Base-by-base conservation (phyloP, 768 basidiomycete genomes). In the Auricularia auricula-judae region DNA sequence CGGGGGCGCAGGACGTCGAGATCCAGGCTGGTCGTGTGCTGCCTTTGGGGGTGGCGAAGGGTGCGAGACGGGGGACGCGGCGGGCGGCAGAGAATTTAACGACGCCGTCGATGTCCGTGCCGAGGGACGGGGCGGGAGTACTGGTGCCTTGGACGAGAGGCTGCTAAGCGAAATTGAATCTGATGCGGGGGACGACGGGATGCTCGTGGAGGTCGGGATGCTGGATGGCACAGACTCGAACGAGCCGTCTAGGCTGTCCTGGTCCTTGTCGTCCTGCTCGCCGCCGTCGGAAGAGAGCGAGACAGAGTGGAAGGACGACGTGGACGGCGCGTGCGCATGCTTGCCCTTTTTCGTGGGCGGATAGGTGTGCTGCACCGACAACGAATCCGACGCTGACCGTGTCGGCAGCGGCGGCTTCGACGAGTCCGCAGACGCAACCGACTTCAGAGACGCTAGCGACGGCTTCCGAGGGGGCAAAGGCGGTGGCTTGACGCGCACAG, bases 261-360 rank as follows among this genome's bases (percentile, higher is more conserved):
- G 75, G 67, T 87, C 86, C 2, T 74, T 67, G 44, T 85, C 82
- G 36, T 73, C 72, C 23, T 70, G 65, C 3, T 68, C 73, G 44
- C 73, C 76, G 75, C 77, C 72, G 66, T 86, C 86, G 5, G 86
- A 87, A 1, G 89, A 91, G 18, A 91, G 80, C 1, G 89, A 91
- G 33, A 91, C 87, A 2, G 89, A 90, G 69, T 90, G 88, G 66
- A 92, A 90, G 35, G 89, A 91, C 2, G 89, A 91, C 44, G 89
- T 81, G 60, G 89, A 91, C 1, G 88, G 88, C 2, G 81, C 81
- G 3, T 83, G 81, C 3, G 77, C 81, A 71, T 91, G 88, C 62
- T 75, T 76, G 65, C 73, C 74, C 65, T 74, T 76, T 39, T 65
- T 36, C 58, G 72, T 71, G 2, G 81, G 82, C 18, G 85, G 85